Evolutionary conservation across 2,329 filamentous ascomycete genomes (phyloP), one percentile per base, ranked within the genome.

Genomic region (Sphaerulina musiva): DNA sequence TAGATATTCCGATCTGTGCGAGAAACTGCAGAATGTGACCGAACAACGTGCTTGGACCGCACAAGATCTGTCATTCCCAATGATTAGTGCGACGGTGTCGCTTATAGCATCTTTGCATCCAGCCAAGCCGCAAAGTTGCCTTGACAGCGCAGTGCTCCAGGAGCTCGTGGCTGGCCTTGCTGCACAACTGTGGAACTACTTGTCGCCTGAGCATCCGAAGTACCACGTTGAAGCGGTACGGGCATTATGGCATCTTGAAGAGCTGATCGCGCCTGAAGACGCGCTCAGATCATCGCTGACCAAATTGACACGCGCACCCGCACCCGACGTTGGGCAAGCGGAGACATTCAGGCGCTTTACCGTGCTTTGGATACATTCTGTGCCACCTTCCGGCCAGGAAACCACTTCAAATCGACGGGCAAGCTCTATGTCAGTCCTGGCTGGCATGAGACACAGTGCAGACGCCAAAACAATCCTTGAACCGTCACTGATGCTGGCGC

Each of bases 161-260:
- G 78, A 74, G 52, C 72, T 95, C 7, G 80, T 92, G 4, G 77
- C 82, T 17, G 78, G 81, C 29, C 73, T 97, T 20, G 83, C 93
- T 12, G 76, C 76, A 1, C 80, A 85, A 53, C 78, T 92, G 0
- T 98, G 93, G 93, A 70, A 75, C 4, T 89, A 88, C 64, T 73
- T 98, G 39, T 87, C 89, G 0, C 85, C 88, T n/a, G 78, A 84
- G 10, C 84, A 85, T 58, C 90, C 91, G 0, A 95, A 95, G 67
- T 95, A 92, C 62, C 93, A 97, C 66, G 91, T 98, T 32, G 95
- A 98, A 73, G 85, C 90, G 14, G 88, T 95, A 7, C 83, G 87
- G 54, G 86, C 84, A 62, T 74, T 98, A 39, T 95, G 93, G 88
- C 83, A 89, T 60, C 74, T 98, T 48, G 90, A 97, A 62, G 58